Percentiles rank a stretch among this genome's conserved stretches.
These are phyloP conservation scores for Colletotrichum caudatum DNA, from an alignment of 2,329 filamentous ascomycete genomes.

Conservation along the genomic window DNA sequence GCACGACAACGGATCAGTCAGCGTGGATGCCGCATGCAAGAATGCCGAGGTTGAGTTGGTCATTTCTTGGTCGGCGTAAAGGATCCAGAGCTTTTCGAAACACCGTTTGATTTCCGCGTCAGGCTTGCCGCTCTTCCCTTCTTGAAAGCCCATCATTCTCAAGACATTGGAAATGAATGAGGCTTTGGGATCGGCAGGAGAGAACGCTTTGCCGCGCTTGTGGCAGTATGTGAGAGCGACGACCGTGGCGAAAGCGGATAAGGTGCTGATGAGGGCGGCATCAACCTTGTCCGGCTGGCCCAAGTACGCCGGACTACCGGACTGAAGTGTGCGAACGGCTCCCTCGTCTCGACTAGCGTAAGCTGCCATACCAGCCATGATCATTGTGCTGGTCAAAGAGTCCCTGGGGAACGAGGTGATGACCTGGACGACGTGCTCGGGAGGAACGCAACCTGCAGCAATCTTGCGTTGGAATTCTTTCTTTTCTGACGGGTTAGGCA, in stretches of 20 bases:
- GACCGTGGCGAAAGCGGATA: conserved; percentile 22
- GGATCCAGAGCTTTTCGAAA: conserved; percentile 55
- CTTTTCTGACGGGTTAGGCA: conserved; percentile 51
- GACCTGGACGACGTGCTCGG: conserved; percentile 8
- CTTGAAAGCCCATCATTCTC: conserved; percentile 36
- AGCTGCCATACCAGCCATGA: conserved; percentile 52
- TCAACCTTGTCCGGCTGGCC: conserved; percentile 14
- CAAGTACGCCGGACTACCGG: conserved; percentile 1
- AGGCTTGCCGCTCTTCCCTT: conserved; percentile 29
- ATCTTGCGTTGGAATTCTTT: conserved; percentile 26
- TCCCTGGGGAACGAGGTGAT: conserved; percentile 44
- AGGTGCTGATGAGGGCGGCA: conserved; percentile 6
- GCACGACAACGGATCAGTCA: conserved; percentile 58
- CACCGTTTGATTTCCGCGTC: conserved; percentile 49
- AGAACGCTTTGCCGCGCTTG: conserved; percentile 52
- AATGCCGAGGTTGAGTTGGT: conserved; percentile 61
- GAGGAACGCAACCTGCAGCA: conserved; percentile 16
- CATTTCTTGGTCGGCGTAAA: conserved; percentile 63
- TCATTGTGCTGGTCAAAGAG: conserved; percentile 52
- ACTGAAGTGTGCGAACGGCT: conserved; percentile 43
- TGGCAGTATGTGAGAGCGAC: conserved; percentile 51
- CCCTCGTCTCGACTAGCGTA: conserved; percentile 49
- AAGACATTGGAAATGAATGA: conserved; percentile 59
- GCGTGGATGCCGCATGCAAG: conserved; percentile 59
- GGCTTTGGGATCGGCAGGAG: conserved; percentile 46